phyloP scores from a whole-genome alignment of 2,329 filamentous ascomycete genomes.

The Passalora sequoiae region DNA sequence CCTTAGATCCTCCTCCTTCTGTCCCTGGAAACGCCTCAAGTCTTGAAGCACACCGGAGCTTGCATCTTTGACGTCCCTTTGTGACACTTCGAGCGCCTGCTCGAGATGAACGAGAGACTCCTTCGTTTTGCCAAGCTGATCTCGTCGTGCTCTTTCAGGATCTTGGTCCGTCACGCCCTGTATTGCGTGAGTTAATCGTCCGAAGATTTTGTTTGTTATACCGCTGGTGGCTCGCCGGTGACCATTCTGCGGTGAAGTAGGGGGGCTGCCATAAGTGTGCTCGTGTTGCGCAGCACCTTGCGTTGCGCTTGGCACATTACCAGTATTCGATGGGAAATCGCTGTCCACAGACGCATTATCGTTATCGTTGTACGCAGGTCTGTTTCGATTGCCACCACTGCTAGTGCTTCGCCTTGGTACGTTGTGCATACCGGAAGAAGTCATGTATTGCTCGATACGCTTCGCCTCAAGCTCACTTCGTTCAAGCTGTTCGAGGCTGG shows the following conservation, averaged over 20 bases:
- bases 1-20: constrained; percentile 91
- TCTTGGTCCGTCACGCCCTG: constrained; percentile 96
- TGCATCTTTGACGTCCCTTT: constrained; percentile 88
- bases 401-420: constrained; percentile 61
- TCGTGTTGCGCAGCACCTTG: constrained; percentile 59
- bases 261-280: constrained; percentile 22
- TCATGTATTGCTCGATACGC: constrained; percentile 89
- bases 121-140: constrained; percentile 91
- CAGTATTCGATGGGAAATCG: constrained; percentile 79
- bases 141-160: constrained; percentile 83
- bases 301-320: constrained; percentile 57
- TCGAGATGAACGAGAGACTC: constrained; percentile 83
- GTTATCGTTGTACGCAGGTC: constrained; percentile 43
- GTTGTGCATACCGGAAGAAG: constrained; percentile 57
- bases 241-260: constrained; percentile 23
- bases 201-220: constrained; percentile 92
- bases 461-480: constrained; percentile 87
- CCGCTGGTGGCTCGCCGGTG: constrained; percentile 80
- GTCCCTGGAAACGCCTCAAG: constrained; percentile 82
- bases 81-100: constrained; percentile 81
- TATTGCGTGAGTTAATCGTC: constrained; percentile 88
- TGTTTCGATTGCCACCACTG: constrained; percentile 35
- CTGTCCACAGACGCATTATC: constrained; percentile 91
- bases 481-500: constrained; percentile 81
- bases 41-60: constrained; percentile 84